Base-by-base conservation (phyloP, 805 yeast genomes). In the Saccharomyces jurei region DNA sequence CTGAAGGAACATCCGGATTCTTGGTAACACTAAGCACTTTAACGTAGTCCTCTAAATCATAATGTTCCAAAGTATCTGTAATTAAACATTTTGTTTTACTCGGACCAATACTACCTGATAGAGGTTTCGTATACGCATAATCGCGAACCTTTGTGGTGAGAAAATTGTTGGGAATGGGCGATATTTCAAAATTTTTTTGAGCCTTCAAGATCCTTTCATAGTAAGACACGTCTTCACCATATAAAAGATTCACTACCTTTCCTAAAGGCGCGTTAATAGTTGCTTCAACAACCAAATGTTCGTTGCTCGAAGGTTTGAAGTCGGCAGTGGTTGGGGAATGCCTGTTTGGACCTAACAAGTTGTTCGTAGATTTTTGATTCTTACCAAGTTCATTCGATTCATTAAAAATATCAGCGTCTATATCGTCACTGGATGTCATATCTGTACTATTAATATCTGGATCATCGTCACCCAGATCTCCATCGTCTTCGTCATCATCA, bases 1-100 rank as follows among this genome's bases (percentile, higher is more conserved):
- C 94, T 36, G 87, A 82, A 0, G 95, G 95, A n/a, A 87, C 89
- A 70, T 87, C 94, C 0, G 94, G 95, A 0, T 89, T 84, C 50
- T 76, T 78, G 0, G 90, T 82, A 1, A 74, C 66, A 58, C 84
- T 87, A 2, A 77, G 74, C 2, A 83, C 80, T 30, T 75, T 72
- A 25, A 82, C 74, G 54, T 66, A 71, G 28, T 74, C 71, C 6
- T 77, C 73, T 21, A 79, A 73, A 61, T 86, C 84, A 53, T 65
- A 72, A 47, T 77, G 73, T 30, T 82, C 81, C 21, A 87, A 63
- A 2, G 75, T 75, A 63, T 87, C 95, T 4, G 76, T 74, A 48
- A 87, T 83, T 17, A 74, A 66, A 72, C 92, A 86, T 54, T 71
- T 71, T 0, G 95, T 86, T 60, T 86, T 86, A 60, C 84, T 86